Evolutionary conservation across 176 grass and related monocot species (phyloP), one percentile per base, ranked within the genome.

Genomic region (Alopecurus myosuroides): DNA sequence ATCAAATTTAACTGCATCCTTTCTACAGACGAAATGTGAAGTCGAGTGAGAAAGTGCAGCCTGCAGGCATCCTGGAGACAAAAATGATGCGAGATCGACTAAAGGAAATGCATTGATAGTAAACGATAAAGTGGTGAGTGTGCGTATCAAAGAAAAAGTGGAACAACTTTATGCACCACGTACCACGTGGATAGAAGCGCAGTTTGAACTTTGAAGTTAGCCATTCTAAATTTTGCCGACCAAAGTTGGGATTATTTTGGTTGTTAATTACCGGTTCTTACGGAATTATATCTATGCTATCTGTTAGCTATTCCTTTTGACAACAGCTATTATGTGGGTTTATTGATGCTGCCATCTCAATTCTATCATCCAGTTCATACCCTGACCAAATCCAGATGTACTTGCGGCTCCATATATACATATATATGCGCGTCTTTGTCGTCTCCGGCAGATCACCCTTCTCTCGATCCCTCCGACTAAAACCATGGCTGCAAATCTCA

Each of bases 401-500:
- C n/a, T 42, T 35, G 20, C 5, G 62, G 53, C 39, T 25, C 68
- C 23, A n/a, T n/a, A n/a, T n/a, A 5, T 56, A 31, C 0, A 13
- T 31, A 62, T 62, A 74, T 55, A 74, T 40, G 13, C 7, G 0
- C 18, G 34, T 15, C 23, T 40, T 14, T 26, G 25, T 12, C 19
- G 26, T 12, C 36, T n/a, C 9, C 12, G 7, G 36, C 25, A 60
- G 33, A 25, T 44, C 56, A 53, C 68, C 77, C 31, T 60, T 25
- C 30, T 35, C 57, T 28, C 2, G 13, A 45, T 3, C 23, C 69
- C 25, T 50, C 44, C 1, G 71, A 1, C 44, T 22, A 50, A 50
- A 14, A 70, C 6, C 19, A 90, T 86, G 84, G 78, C 65, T 78
- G 17, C 19, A 33, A 11, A 33, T 79, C 49, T 58, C 51, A 68